Base-by-base conservation (phyloP, 768 basidiomycete genomes). In the Amylocystis lapponica region DNA sequence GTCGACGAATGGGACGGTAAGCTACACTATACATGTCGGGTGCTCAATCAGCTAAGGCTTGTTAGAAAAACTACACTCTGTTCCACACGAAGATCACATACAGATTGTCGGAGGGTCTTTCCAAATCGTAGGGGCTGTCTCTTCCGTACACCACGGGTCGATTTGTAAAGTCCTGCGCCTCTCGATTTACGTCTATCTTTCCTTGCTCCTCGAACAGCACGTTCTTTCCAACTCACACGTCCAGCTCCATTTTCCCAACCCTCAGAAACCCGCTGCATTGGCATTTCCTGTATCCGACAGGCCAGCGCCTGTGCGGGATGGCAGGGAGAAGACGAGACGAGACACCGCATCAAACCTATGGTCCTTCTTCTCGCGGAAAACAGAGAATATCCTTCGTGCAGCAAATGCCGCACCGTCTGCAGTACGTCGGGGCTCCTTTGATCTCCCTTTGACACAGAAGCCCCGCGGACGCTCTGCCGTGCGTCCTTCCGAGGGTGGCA, bases 61-160 rank as follows among this genome's bases (percentile, higher is more conserved):
- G n/a, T n/a, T n/a, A n/a, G n/a, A n/a, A n/a, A n/a, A n/a, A n/a
- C n/a, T n/a, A n/a, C n/a, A n/a, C n/a, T 53, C 12, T 37, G 27
- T 17, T 25, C 29, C n/a, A 37, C 29, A 51, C 39, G 55, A 60
- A 2, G 46, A 60, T n/a, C 46, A 60, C 27, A 36, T 61, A 4
- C 65, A 61, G 21, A 57, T 82, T 25, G 69, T 84, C 7, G 83
- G 83, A 4, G 83, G 83, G 0, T 80, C 74, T 1, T 85, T 86
- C 55, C 55, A 64, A 1, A 66, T 86, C 46, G 66, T 64, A 47
- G 78, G 75, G 9, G 51, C 73, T 12, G 58, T 58, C 11, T 72
- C 75, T 1, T 54, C 61, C 1, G 25, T 53, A 4, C 72, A 78
- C 41, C 68, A 81, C 49, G 48, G 52, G 3, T 45, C 67, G 1